phyloP scores from a whole-genome alignment of 129 eudicot genomes.

The Apium graveolens region DNA sequence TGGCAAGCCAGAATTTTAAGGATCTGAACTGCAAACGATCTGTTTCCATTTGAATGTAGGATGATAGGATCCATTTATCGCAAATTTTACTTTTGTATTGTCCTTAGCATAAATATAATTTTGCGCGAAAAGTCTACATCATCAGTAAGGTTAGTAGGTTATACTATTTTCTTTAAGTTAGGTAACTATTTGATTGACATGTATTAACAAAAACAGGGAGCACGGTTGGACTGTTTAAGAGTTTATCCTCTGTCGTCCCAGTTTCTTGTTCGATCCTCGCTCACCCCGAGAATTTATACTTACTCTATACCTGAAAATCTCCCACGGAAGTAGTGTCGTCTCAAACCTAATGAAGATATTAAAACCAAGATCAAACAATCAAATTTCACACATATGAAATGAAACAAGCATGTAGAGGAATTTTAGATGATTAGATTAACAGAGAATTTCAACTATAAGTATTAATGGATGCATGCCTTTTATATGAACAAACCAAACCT shows the following conservation, averaged over 20 bases:
- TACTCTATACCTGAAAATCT: background rate
- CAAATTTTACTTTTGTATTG: background rate
- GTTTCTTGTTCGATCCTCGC: too few species aligned
- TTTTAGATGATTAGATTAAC: too few species aligned
- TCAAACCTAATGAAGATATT: background rate
- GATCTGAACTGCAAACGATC: constrained; percentile 13
- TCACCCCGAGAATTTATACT: too few species aligned
- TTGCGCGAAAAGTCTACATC: background rate
- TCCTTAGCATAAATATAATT: background rate
- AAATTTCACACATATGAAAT: background rate
- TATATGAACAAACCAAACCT: background rate
- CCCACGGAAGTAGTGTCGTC: background rate
- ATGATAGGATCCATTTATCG: background rate
- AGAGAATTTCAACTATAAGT: background rate
- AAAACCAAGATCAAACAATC: background rate
- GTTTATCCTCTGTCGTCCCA: too few species aligned
- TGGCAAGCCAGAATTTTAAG: background rate
- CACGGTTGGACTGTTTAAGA: too few species aligned
- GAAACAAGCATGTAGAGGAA: background rate
- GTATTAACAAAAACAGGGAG: too few species aligned
- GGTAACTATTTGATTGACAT: too few species aligned
- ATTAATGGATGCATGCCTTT: background rate
- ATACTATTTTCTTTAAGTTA: too few species aligned
- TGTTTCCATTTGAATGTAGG: background rate
- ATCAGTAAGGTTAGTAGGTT: too few species aligned